Percentiles rank a stretch among this genome's conserved stretches.
Evolutionary conservation across 208 protist genomes (phyloP).

Genomic region (Trypanosoma brucei): DNA sequence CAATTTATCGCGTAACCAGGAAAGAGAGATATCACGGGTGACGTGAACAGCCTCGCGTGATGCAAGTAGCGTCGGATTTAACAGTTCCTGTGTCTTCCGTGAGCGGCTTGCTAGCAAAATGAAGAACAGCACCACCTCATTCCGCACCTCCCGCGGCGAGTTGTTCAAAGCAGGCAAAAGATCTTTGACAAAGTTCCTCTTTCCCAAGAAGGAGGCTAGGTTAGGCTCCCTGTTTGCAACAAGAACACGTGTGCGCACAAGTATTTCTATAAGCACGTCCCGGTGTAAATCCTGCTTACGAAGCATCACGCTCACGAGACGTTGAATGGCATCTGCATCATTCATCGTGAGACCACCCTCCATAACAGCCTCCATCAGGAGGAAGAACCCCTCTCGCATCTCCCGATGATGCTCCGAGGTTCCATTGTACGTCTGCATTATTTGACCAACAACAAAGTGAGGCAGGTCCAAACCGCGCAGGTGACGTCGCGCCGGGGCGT

Average conservation of each 20-base stretch:
- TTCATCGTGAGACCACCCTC: constrained; percentile 48
- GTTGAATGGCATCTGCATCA: constrained; percentile 53
- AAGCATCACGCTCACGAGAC: constrained; percentile 13
- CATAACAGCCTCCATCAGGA: constrained; percentile 53
- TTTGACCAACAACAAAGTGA: constrained; percentile 51
- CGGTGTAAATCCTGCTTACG: constrained; percentile 1
- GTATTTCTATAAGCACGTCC: constrained; percentile 35
- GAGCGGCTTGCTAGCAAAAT: constrained; percentile 64
- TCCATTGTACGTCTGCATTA: constrained; percentile 16
- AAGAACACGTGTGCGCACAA: constrained; percentile 41
- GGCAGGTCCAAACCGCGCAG: constrained; percentile 52
- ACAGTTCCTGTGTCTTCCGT: constrained; percentile 64
- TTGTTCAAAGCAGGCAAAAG: constrained; percentile 64
- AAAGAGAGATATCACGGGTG: constrained; percentile 54
- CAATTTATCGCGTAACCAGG: constrained; percentile 61
- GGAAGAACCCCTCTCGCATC: constrained; percentile 49
- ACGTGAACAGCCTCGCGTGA: constrained; percentile 59
- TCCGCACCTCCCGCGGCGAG: constrained; percentile 28
- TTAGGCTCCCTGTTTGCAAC: constrained; percentile 31
- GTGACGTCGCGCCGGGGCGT: constrained; percentile 27
- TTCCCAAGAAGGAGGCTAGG: constrained; percentile 58
- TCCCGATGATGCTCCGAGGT: constrained; percentile 12
- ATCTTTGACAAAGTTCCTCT: constrained; percentile 41
- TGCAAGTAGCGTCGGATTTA: constrained; percentile 58
- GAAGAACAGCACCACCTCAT: constrained; percentile 66